These are phyloP conservation scores for Epichloe uncinata DNA, from an alignment of 2,329 filamentous ascomycete genomes.

Conservation along the genomic window DNA sequence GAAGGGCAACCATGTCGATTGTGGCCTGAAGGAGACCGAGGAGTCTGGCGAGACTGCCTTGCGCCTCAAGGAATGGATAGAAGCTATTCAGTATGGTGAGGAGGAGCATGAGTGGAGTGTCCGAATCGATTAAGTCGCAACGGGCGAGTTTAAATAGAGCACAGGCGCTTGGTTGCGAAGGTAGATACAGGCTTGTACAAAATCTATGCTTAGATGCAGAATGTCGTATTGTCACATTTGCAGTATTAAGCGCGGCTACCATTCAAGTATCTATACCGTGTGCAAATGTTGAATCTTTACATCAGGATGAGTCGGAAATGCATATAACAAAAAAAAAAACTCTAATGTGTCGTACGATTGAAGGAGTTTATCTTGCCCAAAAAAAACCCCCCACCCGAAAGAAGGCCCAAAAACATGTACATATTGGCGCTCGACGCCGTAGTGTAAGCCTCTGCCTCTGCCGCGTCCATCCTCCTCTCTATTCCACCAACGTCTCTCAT, in stretches of 20 bases:
- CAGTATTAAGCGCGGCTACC: neutral
- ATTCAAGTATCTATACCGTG: neutral
- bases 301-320: neutral
- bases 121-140: conserved; percentile 17
- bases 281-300: neutral
- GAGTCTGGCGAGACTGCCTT: conserved; percentile 80
- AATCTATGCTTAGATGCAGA: neutral
- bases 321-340: neutral
- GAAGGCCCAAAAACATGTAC: conserved; percentile 19
- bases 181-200: neutral
- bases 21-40: conserved; percentile 65
- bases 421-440: conserved; percentile 8
- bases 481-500: conserved; percentile 1
- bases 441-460: neutral
- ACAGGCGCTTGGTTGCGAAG: neutral
- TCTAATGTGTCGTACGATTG: conserved; percentile 20
- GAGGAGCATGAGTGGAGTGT: conserved; percentile 87
- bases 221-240: neutral
- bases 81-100: conserved; percentile 88
- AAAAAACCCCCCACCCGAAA: conserved; percentile 3
- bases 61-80: conserved; percentile 93
- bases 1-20: conserved; percentile 68
- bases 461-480: conserved; percentile 1
- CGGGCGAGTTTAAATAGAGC: neutral
- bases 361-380: conserved; percentile 14